phyloP scores from a whole-genome alignment of 805 yeast species.

The Saccharomycopsis sp. region DNA sequence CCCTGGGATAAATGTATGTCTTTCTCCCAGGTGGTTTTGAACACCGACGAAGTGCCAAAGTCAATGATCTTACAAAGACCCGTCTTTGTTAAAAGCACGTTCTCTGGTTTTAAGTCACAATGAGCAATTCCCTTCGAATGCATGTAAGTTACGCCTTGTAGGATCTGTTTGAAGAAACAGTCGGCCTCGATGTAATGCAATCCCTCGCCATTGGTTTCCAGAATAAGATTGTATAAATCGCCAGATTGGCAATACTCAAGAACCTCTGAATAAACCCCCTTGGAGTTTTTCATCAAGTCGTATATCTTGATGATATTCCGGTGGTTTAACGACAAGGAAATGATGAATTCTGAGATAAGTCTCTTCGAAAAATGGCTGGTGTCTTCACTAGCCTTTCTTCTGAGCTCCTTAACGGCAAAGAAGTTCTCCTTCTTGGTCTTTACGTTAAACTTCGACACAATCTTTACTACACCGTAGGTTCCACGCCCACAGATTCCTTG shows the following conservation, averaged over 20 bases:
- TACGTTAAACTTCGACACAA: slow-evolving; percentile 39
- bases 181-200: slow-evolving; percentile 68
- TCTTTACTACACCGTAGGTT: slow-evolving; percentile 89
- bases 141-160: slow-evolving; percentile 77
- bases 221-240: slow-evolving; percentile 58
- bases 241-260: slow-evolving; percentile 96
- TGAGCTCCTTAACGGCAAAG: slow-evolving; percentile 74
- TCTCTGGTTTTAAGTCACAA: slow-evolving; percentile 88
- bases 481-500: slow-evolving; percentile 68
- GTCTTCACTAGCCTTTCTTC: slow-evolving; percentile 53
- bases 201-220: slow-evolving; percentile 43
- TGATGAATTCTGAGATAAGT: slow-evolving; percentile 85
- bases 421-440: slow-evolving; percentile 36
- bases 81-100: slow-evolving; percentile 58
- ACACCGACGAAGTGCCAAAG: slow-evolving; percentile 88
- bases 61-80: slow-evolving; percentile 73
- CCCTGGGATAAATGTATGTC: slow-evolving; percentile 64
- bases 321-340: slow-evolving; percentile 69
- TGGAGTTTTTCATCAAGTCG: slow-evolving; percentile 71
- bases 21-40: slow-evolving; percentile 83
- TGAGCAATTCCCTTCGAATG: slow-evolving; percentile 92
- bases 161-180: slow-evolving; percentile 81
- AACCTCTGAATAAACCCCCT: slow-evolving; percentile 74
- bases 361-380: slow-evolving; percentile 57
- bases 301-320: slow-evolving; percentile 70